Evolutionary conservation across 2,329 filamentous ascomycete genomes (phyloP), one percentile per base, ranked within the genome.

Genomic region (Colletotrichum sp.): DNA sequence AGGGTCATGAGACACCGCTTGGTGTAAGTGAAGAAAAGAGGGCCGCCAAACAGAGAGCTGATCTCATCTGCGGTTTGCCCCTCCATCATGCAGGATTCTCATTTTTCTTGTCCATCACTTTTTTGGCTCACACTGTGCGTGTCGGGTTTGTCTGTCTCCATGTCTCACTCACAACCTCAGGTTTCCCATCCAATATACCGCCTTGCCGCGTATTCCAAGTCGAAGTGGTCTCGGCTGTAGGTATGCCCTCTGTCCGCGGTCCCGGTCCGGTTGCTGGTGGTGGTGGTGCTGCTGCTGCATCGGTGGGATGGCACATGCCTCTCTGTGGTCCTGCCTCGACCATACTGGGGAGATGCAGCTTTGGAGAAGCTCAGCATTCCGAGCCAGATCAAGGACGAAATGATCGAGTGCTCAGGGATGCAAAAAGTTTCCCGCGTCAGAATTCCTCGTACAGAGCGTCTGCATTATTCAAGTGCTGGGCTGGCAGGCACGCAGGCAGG

Each of bases 111-210:
- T 13, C n/a, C 18, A 38, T 30, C 18, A 43, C 55, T 4, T 26
- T 4, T 26, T 59, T 75, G 63, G 56, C 62, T 75, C 73, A 75
- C 62, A 72, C 73, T 75, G 73, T 68, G 69, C 34, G 56, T 26
- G 16, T 48, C n/a, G 43, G 43, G 43, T 48, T 48, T 48, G 43
- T 21, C 43, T 34, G 68, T n/a, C 26, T 48, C 64, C 43, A 58
- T 70, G n/a, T 21, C 43, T 24, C 69, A 71, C 13, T 38, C 32
- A 43, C 13, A 67, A 68, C 36, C 67, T 66, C 66, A 48, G 66
- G 67, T 69, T 34, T 34, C 56, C 28, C 30, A 16, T 38, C 59
- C 63, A 52, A 28, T 73, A 24, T 56, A 52, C 59, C 38, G 24
- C 30, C 24, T 55, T 48, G 43, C 48, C 71, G 66, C 67, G 67